Conservation (phyloP, 2,329 filamentous ascomycete species). For the Colletotrichum orchidophilum region DNA sequence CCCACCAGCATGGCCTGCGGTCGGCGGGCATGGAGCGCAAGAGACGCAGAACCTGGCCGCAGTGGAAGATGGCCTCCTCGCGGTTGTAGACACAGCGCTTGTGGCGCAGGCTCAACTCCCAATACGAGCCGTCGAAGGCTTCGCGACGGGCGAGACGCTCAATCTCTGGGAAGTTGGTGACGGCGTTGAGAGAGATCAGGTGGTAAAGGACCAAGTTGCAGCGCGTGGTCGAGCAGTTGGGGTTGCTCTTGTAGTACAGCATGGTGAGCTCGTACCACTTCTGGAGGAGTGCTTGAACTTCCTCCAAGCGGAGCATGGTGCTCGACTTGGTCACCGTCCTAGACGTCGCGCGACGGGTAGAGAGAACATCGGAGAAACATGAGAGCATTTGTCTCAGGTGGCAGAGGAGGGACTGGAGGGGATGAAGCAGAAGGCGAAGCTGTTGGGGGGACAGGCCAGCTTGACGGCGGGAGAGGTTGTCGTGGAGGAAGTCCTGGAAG, state of each 20-base stretch:
- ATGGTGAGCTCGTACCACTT: slow-evolving; percentile 75
- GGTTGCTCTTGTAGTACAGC: slow-evolving; percentile 62
- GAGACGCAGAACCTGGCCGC: slow-evolving; percentile 72
- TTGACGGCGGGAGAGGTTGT: slow-evolving; percentile 64
- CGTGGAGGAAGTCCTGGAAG: slow-evolving; percentile 74
- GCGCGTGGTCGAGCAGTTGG: slow-evolving; percentile 67
- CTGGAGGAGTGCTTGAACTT: slow-evolving; percentile 70
- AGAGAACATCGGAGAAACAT: slow-evolving; percentile 68
- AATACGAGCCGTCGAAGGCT: slow-evolving; percentile 63
- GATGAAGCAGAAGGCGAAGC: slow-evolving; percentile 74
- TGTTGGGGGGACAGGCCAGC: slow-evolving; percentile 59
- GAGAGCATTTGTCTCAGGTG: slow-evolving; percentile 72
- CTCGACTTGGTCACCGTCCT: slow-evolving; percentile 66
- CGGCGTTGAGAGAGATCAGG: slow-evolving; percentile 73
- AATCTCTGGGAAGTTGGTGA: slow-evolving; percentile 74
- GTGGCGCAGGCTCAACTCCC: slow-evolving; percentile 64
- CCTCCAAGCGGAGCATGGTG: slow-evolving; percentile 68
- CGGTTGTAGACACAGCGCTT: slow-evolving; percentile 71
- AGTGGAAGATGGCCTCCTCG: slow-evolving; percentile 73
- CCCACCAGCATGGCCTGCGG: slow-evolving; percentile 75
- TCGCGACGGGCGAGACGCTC: slow-evolving; percentile 73
- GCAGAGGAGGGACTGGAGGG: slow-evolving; percentile 71
- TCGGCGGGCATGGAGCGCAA: slow-evolving; percentile 68
- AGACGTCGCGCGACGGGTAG: slow-evolving; percentile 49
- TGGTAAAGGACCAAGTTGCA: slow-evolving; percentile 77